A percentile compares a stretch with the other conserved stretches of the same genome.
Evolutionary conservation across 495 filamentous ascomycete species (phyloP).

Genomic region (Penicillium daleae): DNA sequence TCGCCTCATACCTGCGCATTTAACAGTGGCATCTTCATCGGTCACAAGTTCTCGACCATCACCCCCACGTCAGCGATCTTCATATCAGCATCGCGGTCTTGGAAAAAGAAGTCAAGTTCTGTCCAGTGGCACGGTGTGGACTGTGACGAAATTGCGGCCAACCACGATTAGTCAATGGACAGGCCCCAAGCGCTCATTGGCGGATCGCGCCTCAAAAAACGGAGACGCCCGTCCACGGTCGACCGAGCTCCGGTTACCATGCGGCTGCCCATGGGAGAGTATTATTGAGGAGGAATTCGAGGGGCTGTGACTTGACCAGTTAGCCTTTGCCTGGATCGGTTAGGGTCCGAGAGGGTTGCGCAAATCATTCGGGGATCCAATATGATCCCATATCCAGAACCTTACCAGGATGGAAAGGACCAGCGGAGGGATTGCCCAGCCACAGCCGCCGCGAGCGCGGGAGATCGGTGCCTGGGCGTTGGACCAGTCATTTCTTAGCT

Average conservation of each 20-base stretch:
- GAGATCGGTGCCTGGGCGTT: conserved; percentile 28
- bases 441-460: conserved; percentile 26
- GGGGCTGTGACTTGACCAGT: not conserved
- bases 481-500: not conserved
- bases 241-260: not conserved
- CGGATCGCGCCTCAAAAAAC: conserved; percentile 9
- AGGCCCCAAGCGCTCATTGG: conserved; percentile 12
- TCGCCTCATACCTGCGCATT: not conserved
- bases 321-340: conserved; percentile 4
- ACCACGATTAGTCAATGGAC: conserved; percentile 18
- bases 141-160: conserved; percentile 33
- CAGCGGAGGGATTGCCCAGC: conserved; percentile 11
- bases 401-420: not conserved
- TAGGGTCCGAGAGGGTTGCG: not conserved
- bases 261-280: conserved; percentile 7
- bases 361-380: not conserved
- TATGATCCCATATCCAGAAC: not conserved
- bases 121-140: not conserved
- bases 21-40: not conserved
- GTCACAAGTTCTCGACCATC: not conserved
- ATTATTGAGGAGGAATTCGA: not conserved
- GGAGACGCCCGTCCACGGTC: conserved; percentile 18
- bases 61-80: conserved; percentile 38
- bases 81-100: conserved; percentile 30
- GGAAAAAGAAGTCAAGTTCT: conserved; percentile 19